Evolutionary conservation across 192 early-diverging fungal species (phyloP), one percentile per base, ranked within the genome.

Genomic region (Coemansia sp.): DNA sequence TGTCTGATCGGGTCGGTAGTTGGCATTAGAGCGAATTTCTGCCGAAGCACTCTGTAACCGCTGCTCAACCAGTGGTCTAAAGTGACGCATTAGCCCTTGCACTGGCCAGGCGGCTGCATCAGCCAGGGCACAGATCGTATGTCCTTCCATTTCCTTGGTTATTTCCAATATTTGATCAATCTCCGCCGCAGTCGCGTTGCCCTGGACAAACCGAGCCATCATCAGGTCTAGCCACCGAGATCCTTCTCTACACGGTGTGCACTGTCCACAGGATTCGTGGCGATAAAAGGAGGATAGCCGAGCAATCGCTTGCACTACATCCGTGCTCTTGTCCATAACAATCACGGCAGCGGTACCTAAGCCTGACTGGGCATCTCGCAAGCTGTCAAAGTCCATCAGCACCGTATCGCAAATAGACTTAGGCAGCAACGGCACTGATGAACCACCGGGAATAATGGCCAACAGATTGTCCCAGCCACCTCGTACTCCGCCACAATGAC

Each of bases 91-190:
- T 45, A 98, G 81, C 60, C 93, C 93, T 78, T 91, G 87, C 30
- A 98, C 92, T 9, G 96, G 96, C 94, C 94, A 97, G 45, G 96
- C 96, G 20, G 96, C 94, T 31, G 96, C 96, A 78, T 98, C 96
- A 50, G 94, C 96, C 78, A 98, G 80, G 37, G 96, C 96, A 68
- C 96, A 99, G 68, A 99, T 99, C n/a, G 96, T 99, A 70, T 97
- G 96, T 21, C 96, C 96, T 74, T 99, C 96, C 80, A 99, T 99
- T 80, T 97, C 89, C 70, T 94, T 86, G 28, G 91, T 86, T 40
- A 99, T 79, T 79, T 97, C 94, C 63, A 90, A 83, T 39, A 99
- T 93, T 86, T 91, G 89, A 71, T 99, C 96, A 72, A 99, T 96
- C 70, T 99, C 96, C 21, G 83, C 80, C 12, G 79, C 63, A 11